phyloP scores from a whole-genome alignment of 148 eudicot genomes.

The Rhododendron williamsianum region DNA sequence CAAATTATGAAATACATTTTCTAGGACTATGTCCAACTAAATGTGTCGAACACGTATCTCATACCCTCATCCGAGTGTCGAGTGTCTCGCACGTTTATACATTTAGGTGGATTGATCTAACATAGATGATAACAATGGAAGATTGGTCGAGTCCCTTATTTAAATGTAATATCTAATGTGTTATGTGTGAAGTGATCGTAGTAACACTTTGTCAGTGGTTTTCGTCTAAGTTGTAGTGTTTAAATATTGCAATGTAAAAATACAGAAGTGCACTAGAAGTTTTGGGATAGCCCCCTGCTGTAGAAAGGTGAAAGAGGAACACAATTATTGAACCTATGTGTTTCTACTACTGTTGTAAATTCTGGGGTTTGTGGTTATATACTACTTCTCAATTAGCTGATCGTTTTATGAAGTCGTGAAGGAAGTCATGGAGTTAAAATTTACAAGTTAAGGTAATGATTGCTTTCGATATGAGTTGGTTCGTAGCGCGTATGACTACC shows the following conservation, averaged over 20 bases:
- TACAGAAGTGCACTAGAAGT: background rate
- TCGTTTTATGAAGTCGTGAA: background rate
- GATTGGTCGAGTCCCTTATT: background rate
- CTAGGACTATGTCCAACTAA: background rate
- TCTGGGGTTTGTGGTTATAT: background rate
- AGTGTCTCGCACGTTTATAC: background rate
- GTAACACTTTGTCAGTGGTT: background rate
- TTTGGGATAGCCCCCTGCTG: background rate
- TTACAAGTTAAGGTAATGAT: background rate
- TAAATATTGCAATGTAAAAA: background rate
- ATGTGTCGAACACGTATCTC: too few species aligned
- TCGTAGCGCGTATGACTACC: background rate
- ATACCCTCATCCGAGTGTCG: background rate
- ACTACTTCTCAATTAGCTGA: background rate
- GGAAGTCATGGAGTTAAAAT: background rate
- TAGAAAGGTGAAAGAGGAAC: background rate
- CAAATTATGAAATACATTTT: background rate
- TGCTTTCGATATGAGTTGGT: background rate
- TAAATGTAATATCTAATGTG: background rate
- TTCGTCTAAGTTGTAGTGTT: background rate
- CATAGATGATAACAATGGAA: background rate
- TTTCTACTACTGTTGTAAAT: too few species aligned
- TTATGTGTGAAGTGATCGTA: background rate
- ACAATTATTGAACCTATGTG: too few species aligned
- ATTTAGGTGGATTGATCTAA: background rate